These are phyloP conservation scores for Zymoseptoria crescenta DNA, from an alignment of 2,329 filamentous ascomycete genomes.

Conservation along the genomic window DNA sequence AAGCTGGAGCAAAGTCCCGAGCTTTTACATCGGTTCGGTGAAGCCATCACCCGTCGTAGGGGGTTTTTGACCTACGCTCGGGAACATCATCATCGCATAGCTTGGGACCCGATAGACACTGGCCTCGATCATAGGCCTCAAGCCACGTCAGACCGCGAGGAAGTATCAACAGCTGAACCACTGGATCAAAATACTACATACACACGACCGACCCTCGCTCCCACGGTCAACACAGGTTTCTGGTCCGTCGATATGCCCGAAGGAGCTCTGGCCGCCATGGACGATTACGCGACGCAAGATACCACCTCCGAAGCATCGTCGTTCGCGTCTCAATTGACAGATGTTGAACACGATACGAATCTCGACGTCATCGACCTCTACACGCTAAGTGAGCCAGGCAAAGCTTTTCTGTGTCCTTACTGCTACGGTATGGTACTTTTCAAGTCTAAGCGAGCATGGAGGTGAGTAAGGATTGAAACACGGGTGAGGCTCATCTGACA, in stretches of 20 bases:
- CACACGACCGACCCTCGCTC: too few relatives aligned
- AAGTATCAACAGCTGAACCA: not conserved
- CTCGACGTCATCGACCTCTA: not conserved
- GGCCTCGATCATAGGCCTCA: not conserved
- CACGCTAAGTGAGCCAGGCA: not conserved
- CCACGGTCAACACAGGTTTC: too few relatives aligned
- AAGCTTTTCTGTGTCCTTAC: constrained; percentile 21
- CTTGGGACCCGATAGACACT: not conserved
- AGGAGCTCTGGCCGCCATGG: not conserved
- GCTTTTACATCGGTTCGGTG: constrained; percentile 18
- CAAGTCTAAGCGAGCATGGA: constrained; percentile 8
- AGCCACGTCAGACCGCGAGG: not conserved
- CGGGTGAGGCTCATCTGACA: not conserved
- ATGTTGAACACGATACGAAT: not conserved
- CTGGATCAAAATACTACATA: not conserved
- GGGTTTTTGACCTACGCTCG: constrained; percentile 21
- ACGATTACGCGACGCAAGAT: not conserved
- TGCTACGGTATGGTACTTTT: constrained; percentile 16
- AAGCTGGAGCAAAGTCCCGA: constrained; percentile 14
- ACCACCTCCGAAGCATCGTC: constrained; percentile 14
- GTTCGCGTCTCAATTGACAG: not conserved
- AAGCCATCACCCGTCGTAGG: constrained; percentile 21
- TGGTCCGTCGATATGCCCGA: too few relatives aligned
- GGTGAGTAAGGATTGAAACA: not conserved
- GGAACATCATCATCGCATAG: constrained; percentile 12